These are phyloP conservation scores for Lyophyllum shimeji DNA, from an alignment of 768 basidiomycete genomes.

Conservation along the genomic window DNA sequence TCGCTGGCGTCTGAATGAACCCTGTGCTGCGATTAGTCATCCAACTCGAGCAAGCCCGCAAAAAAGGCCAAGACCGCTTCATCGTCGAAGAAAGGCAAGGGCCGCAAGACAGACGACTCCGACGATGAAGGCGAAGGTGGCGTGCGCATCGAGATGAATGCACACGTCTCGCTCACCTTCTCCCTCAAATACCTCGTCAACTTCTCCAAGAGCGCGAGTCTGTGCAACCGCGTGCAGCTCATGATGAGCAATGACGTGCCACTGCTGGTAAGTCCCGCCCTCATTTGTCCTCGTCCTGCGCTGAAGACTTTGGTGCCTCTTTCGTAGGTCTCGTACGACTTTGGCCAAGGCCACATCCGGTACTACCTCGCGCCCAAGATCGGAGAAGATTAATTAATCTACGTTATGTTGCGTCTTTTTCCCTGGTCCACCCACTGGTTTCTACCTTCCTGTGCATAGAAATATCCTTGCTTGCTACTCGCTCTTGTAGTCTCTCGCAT, in stretches of 20 bases:
- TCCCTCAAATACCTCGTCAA: constrained; percentile 96
- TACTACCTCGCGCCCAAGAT: constrained; percentile 98
- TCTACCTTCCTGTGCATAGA: not conserved
- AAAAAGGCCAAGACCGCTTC: constrained; percentile 44
- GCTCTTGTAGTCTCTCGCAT: not conserved
- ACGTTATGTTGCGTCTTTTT: not conserved
- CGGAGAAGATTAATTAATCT: constrained; percentile 66
- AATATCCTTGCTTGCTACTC: not conserved
- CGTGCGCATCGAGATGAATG: constrained; percentile 83
- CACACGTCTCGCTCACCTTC: constrained; percentile 90
- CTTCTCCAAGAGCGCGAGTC: constrained; percentile 85
- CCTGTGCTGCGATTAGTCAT: constrained; percentile 26
- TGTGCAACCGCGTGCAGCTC: constrained; percentile 73
- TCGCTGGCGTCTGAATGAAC: constrained; percentile 8
- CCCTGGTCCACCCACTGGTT: not conserved
- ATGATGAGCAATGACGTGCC: constrained; percentile 94
- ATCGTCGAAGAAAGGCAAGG: constrained; percentile 48
- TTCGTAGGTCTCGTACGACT: constrained; percentile 80
- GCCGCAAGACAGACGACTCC: constrained; percentile 47
- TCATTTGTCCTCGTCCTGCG: not conserved
- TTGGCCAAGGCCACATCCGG: constrained; percentile 83
- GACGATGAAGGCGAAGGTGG: constrained; percentile 51
- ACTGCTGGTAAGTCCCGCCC: constrained; percentile 57
- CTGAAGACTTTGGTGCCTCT: too few species aligned
- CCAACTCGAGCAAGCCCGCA: constrained; percentile 39